Evolutionary conservation across 1,284 basidiomycete species (phyloP).

Genomic region (Kwoniella shivajii): DNA sequence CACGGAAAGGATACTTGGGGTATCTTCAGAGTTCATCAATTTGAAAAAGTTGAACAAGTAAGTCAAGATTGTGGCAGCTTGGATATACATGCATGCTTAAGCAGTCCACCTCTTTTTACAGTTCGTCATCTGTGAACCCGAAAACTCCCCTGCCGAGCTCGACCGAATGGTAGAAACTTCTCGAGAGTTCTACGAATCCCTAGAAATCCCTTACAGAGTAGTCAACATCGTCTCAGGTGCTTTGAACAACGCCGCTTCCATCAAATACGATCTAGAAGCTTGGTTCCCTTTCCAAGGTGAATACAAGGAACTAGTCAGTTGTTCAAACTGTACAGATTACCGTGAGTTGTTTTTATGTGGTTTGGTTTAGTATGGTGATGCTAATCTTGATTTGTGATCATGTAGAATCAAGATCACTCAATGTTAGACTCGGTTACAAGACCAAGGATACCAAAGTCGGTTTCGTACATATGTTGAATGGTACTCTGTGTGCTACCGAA

Average conservation of each 20-base stretch:
- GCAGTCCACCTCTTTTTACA: constrained; percentile 47
- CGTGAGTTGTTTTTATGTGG: constrained; percentile 61
- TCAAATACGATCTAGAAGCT: constrained; percentile 97
- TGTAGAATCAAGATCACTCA: constrained; percentile 82
- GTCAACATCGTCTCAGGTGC: constrained; percentile 97
- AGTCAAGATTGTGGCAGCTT: constrained; percentile 6
- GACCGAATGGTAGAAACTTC: constrained; percentile 86
- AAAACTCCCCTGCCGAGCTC: constrained; percentile 91
- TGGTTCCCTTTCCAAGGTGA: constrained; percentile 98
- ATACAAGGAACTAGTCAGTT: constrained; percentile 93
- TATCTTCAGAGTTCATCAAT: constrained; percentile 99
- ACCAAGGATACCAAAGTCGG: constrained; percentile 80
- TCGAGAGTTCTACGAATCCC: constrained; percentile 93
- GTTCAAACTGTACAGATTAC: constrained; percentile 92
- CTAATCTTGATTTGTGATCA: background rate
- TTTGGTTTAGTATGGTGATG: background rate
- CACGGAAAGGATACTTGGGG: constrained; percentile 99
- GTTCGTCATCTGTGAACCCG: constrained; percentile 93
- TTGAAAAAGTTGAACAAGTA: constrained; percentile 92
- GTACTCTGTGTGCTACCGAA: constrained; percentile 95
- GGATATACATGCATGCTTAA: too few species aligned
- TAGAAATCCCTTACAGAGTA: constrained; percentile 86
- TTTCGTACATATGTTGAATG: constrained; percentile 97
- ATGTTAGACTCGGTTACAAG: constrained; percentile 87
- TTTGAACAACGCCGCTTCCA: constrained; percentile 92